Conservation (phyloP, 768 basidiomycete genomes). For the Boletus rufocinnamomeus region DNA sequence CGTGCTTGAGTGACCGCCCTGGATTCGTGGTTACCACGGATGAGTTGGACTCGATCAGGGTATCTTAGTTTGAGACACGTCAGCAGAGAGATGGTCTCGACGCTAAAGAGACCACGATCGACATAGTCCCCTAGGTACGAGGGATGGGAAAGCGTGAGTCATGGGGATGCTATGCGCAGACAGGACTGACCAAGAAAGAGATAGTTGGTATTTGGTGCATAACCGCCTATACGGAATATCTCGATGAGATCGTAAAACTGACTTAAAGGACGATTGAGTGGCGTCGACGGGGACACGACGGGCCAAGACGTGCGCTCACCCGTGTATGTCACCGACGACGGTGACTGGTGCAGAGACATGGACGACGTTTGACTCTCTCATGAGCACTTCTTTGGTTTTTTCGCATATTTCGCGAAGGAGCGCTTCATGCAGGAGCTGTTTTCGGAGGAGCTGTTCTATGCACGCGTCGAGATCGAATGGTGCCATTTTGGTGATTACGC, state of each 20-base stretch:
- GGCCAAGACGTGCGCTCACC: constrained; percentile 60
- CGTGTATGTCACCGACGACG: constrained; percentile 98
- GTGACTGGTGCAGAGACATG: constrained; percentile 97
- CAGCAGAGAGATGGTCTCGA: constrained; percentile 96
- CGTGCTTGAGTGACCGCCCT: constrained; percentile 96
- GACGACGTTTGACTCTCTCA: constrained; percentile 98
- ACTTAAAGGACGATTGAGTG: constrained; percentile 54
- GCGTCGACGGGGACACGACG: constrained; percentile 15
- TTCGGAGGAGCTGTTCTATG: constrained; percentile 84
- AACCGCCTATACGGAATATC: constrained; percentile 98
- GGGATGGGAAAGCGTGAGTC: constrained; percentile 10
- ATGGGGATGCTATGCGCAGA: background rate
- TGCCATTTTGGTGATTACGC: constrained; percentile 27
- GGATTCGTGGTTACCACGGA: constrained; percentile 97
- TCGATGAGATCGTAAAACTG: constrained; percentile 99
- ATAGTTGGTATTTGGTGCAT: constrained; percentile 96
- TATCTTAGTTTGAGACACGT: constrained; percentile 97
- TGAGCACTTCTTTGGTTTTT: constrained; percentile 98
- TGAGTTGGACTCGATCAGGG: constrained; percentile 94
- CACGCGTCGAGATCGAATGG: constrained; percentile 97
- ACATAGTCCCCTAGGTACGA: constrained; percentile 86
- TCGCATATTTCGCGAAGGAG: constrained; percentile 98
- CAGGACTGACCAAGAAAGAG: constrained; percentile 86
- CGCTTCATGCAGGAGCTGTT: constrained; percentile 94
- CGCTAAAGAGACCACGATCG: constrained; percentile 95